Percentiles rank a stretch among this genome's conserved stretches.
Evolutionary conservation across 2,329 filamentous ascomycete genomes (phyloP).

Genomic region (Colletotrichum sp.): DNA sequence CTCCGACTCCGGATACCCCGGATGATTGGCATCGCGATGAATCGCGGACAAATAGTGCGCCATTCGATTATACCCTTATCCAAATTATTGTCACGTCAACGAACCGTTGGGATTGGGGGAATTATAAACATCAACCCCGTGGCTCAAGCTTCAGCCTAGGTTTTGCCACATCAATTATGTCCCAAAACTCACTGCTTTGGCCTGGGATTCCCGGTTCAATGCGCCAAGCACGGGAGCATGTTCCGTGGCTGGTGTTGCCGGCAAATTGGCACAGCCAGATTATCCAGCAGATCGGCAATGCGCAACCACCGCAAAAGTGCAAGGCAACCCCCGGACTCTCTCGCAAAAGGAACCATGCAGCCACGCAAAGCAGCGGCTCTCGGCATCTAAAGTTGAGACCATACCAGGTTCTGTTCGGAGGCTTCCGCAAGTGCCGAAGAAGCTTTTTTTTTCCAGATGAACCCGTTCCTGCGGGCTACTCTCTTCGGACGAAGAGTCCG

Average conservation of each 20-base stretch:
- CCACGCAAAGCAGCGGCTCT: background rate
- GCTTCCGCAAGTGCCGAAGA: conserved; percentile 4
- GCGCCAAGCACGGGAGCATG: background rate
- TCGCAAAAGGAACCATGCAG: background rate
- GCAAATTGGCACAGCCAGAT: background rate
- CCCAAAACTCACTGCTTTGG: background rate
- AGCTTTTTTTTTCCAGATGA: conserved; percentile 5
- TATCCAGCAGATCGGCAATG: background rate
- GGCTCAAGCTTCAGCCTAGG: background rate
- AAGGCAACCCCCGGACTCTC: background rate
- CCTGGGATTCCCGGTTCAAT: background rate
- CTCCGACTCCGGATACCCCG: background rate
- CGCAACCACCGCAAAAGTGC: background rate
- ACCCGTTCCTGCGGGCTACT: background rate
- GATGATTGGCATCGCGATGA: background rate
- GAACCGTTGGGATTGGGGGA: background rate
- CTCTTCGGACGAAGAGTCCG: background rate
- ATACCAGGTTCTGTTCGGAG: background rate
- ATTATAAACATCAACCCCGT: background rate
- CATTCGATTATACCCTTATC: background rate
- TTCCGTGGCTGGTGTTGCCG: background rate
- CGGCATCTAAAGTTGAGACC: conserved; percentile 2
- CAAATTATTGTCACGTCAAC: background rate
- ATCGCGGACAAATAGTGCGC: background rate
- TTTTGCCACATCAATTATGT: background rate